These are phyloP conservation scores for Calonectria pauciramosa DNA, from an alignment of 2,329 filamentous ascomycete species.

Conservation along the genomic window DNA sequence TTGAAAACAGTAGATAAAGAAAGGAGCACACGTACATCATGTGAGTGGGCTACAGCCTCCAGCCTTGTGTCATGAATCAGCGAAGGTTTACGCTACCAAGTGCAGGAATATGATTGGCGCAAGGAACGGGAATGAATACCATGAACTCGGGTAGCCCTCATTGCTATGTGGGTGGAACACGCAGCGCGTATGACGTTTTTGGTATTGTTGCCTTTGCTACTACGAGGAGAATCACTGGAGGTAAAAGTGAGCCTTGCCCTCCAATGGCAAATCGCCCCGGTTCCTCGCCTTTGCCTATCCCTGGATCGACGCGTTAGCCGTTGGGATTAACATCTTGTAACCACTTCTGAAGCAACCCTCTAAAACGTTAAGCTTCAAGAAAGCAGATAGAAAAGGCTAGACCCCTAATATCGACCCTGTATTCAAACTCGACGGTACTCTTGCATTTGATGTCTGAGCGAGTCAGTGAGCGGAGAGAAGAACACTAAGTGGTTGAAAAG, in stretches of 20 bases:
- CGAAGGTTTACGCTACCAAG: neutral
- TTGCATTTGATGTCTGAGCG: neutral
- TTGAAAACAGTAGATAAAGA: neutral
- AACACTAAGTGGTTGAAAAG: neutral
- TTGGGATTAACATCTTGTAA: neutral
- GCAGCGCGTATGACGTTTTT: too few species aligned
- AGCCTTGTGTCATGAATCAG: neutral
- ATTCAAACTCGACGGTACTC: neutral
- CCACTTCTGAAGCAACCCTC: neutral
- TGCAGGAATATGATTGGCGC: neutral
- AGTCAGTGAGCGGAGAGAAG: neutral
- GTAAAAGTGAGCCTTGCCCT: neutral
- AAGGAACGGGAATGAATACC: neutral
- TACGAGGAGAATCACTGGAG: neutral
- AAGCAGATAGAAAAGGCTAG: neutral
- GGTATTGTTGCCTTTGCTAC: neutral
- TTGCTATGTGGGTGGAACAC: neutral
- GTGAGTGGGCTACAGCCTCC: neutral
- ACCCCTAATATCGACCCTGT: neutral
- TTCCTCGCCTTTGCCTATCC: neutral
- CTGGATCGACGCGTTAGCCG: neutral
- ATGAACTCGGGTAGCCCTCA: neutral
- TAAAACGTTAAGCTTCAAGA: neutral
- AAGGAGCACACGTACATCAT: neutral
- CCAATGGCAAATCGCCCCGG: too few species aligned